These are phyloP conservation scores for Heterobasidion occidentale DNA, from an alignment of 1,284 basidiomycete species.

Conservation along the genomic window DNA sequence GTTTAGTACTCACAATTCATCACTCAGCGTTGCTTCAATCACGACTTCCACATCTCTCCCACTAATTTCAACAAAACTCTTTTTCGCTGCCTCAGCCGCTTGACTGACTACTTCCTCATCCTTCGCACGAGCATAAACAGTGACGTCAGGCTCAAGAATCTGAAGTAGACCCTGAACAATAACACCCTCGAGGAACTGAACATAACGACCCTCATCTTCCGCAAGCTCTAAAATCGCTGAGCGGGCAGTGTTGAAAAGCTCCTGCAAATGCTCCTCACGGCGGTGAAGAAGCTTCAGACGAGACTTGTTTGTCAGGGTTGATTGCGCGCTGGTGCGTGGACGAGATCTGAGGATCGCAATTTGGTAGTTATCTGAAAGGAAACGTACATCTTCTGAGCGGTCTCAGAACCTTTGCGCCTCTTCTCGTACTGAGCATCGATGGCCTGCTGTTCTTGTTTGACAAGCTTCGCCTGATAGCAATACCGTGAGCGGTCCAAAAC, in stretches of 20 bases:
- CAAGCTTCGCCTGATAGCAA: constrained; percentile 76
- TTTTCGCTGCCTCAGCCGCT: constrained; percentile 57
- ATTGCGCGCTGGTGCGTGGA: constrained; percentile 67
- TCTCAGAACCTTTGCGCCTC: constrained; percentile 88
- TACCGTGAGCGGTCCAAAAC: not conserved
- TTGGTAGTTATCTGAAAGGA: not conserved
- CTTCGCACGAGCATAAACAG: constrained; percentile 52
- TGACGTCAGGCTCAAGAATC: constrained; percentile 59
- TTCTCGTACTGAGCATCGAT: constrained; percentile 92
- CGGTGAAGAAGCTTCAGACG: constrained; percentile 87
- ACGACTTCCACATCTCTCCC: constrained; percentile 59
- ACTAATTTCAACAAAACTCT: constrained; percentile 67
- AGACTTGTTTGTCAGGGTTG: constrained; percentile 93
- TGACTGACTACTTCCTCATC: constrained; percentile 50
- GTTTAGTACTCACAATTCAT: constrained; percentile 56
- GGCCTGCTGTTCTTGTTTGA: constrained; percentile 87
- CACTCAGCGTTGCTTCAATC: constrained; percentile 60
- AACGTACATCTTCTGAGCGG: constrained; percentile 89
- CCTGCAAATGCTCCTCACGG: constrained; percentile 88
- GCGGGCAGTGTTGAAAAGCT: constrained; percentile 78
- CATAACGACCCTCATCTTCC: constrained; percentile 66
- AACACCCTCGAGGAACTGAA: constrained; percentile 71
- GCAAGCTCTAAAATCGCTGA: constrained; percentile 57
- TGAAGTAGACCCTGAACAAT: constrained; percentile 72
- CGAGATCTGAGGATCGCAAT: not conserved